Evolutionary conservation across 2,329 filamentous ascomycete species (phyloP).

Genomic region (Thelonectria blattea): DNA sequence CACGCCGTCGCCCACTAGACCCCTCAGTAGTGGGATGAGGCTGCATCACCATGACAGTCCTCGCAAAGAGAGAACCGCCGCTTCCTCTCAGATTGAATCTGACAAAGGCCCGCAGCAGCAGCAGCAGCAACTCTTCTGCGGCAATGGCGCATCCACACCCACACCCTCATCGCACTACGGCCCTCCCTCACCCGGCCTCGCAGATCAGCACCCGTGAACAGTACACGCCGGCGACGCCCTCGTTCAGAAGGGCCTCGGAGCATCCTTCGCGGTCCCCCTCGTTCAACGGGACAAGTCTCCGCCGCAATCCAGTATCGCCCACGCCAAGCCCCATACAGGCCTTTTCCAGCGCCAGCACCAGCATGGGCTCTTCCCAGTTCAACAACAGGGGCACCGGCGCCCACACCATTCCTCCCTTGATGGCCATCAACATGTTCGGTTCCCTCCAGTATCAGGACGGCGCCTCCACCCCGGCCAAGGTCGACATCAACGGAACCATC

Average conservation of each 20-base stretch:
- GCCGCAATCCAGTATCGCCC: constrained; percentile 60
- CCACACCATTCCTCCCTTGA: constrained; percentile 58
- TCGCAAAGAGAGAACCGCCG: not conserved
- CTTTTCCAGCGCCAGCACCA: constrained; percentile 52
- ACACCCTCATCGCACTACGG: constrained; percentile 49
- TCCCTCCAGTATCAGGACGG: constrained; percentile 66
- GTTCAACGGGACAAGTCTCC: constrained; percentile 51
- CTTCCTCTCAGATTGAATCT: constrained; percentile 22
- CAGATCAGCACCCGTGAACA: constrained; percentile 60
- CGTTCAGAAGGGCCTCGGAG: constrained; percentile 56
- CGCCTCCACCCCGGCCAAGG: constrained; percentile 59
- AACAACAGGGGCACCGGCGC: constrained; percentile 33
- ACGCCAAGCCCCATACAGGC: constrained; percentile 56
- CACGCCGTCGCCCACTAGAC: too few relatives aligned
- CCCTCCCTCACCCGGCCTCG: constrained; percentile 57
- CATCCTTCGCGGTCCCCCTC: constrained; percentile 59
- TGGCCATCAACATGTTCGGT: constrained; percentile 58
- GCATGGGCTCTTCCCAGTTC: constrained; percentile 56
- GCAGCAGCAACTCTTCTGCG: constrained; percentile 56
- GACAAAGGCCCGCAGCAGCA: constrained; percentile 50
- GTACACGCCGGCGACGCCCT: constrained; percentile 58
- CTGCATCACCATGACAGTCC: not conserved
- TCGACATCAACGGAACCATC: constrained; percentile 79
- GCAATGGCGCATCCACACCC: constrained; percentile 64
- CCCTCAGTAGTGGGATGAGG: constrained; percentile 4